phyloP scores from a whole-genome alignment of 2,329 filamentous ascomycete species.

The Monosporascus sp. region DNA sequence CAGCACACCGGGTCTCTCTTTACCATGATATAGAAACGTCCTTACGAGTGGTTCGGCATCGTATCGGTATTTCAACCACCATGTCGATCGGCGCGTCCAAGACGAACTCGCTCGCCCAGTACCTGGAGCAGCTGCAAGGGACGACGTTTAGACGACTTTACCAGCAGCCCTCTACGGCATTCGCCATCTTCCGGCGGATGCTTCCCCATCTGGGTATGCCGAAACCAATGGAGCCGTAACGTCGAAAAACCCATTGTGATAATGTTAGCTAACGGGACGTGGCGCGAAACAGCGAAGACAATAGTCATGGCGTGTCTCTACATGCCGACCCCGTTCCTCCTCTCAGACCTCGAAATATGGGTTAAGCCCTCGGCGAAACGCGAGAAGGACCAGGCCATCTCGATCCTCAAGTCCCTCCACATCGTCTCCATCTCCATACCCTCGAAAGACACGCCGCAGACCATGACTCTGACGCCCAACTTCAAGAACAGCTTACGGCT shows the following conservation, averaged over 20 bases:
- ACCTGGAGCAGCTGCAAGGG: conserved; percentile 85
- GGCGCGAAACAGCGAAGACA: conserved; percentile 64
- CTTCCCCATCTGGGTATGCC: conserved; percentile 75
- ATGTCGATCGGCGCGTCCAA: conserved; percentile 21
- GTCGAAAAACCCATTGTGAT: too few relatives aligned
- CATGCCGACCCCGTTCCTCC: conserved; percentile 72
- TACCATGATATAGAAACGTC: background rate
- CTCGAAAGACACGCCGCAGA: conserved; percentile 59
- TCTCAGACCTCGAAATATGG: conserved; percentile 82
- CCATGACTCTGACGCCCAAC: conserved; percentile 72
- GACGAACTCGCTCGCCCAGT: conserved; percentile 64
- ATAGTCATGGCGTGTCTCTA: conserved; percentile 96
- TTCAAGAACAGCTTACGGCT: conserved; percentile 81
- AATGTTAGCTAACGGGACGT: conserved; percentile 1
- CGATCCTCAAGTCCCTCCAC: conserved; percentile 78
- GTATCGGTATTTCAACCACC: conserved; percentile 2
- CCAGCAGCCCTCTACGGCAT: conserved; percentile 88
- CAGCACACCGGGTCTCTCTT: background rate
- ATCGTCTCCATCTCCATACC: conserved; percentile 66
- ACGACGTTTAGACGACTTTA: conserved; percentile 89
- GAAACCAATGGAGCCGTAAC: too few relatives aligned
- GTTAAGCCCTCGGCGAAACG: conserved; percentile 62
- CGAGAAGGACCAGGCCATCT: conserved; percentile 78
- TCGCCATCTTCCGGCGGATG: conserved; percentile 97
- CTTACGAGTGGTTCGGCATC: background rate